Conservation (phyloP, 75 land plant genomes). For the Pinus albicaulis region DNA sequence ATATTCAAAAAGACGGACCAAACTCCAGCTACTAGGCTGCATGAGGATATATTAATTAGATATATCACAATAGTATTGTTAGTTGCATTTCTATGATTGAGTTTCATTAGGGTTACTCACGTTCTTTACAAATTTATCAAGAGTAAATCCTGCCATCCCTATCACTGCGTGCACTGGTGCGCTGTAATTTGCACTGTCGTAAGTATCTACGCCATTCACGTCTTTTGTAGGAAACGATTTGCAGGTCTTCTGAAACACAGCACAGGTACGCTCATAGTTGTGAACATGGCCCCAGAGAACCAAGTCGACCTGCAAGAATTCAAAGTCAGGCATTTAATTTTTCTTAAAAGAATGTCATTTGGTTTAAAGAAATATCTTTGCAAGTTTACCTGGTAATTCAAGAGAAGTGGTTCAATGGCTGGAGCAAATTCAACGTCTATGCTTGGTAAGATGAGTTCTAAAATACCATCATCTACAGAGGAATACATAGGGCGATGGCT, state of each 20-base stretch:
- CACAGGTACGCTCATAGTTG: slow-evolving; percentile 85
- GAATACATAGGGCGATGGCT: slow-evolving; percentile 19
- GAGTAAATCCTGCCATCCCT: slow-evolving; percentile 76
- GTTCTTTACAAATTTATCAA: background rate
- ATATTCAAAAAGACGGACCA: slow-evolving; percentile 49
- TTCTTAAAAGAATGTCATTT: no score
- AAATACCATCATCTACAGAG: background rate
- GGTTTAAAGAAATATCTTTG: no score
- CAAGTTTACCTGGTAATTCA: slow-evolving; percentile 42
- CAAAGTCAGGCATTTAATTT: no score
- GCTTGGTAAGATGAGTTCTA: slow-evolving; percentile 9
- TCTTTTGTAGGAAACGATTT: slow-evolving; percentile 45
- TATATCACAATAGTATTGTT: background rate
- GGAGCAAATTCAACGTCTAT: slow-evolving; percentile 40
- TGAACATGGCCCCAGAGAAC: slow-evolving; percentile 84
- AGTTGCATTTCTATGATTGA: no score
- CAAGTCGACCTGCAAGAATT: slow-evolving; percentile 65
- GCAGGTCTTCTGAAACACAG: slow-evolving; percentile 49
- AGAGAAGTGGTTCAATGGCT: slow-evolving; percentile 63
- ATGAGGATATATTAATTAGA: background rate
- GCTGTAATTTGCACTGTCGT: slow-evolving; percentile 36
- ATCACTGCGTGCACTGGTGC: slow-evolving; percentile 76
- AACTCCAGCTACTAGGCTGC: slow-evolving; percentile 69
- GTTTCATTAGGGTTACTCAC: background rate
- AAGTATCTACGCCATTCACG: slow-evolving; percentile 54